Percentiles rank a stretch among this genome's conserved stretches.
phyloP scores from a whole-genome alignment of 129 eudicot species.

The Artemisia tridentata region DNA sequence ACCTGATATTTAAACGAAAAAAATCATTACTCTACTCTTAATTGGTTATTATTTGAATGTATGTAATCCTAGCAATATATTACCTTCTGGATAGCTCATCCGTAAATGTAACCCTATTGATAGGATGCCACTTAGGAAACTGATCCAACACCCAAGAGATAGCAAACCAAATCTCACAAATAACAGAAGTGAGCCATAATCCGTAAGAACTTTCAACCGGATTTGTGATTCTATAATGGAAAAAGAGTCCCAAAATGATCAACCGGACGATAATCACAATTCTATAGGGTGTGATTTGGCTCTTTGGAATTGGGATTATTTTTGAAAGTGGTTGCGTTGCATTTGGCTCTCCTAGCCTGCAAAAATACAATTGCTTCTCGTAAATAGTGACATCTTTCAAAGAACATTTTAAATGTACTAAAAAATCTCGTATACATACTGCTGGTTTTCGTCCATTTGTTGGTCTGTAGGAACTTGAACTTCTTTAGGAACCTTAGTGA shows the following conservation, averaged over 20 bases:
- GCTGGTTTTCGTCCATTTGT: constrained; percentile 79
- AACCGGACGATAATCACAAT: constrained; percentile 70
- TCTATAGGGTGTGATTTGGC: constrained; percentile 80
- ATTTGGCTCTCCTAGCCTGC: constrained; percentile 65
- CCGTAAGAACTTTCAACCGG: constrained; percentile 94
- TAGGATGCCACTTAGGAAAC: constrained; percentile 95
- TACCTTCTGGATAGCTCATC: constrained; percentile 87
- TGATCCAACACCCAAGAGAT: constrained; percentile 98
- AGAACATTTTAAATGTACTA: background rate
- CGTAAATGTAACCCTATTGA: constrained; percentile 66
- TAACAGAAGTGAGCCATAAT: constrained; percentile 96
- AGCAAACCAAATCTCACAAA: constrained; percentile 98
- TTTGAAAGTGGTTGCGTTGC: constrained; percentile 72
- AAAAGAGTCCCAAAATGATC: constrained; percentile 78
- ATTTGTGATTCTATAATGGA: constrained; percentile 87
- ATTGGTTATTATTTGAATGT: background rate
- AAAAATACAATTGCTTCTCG: constrained; percentile 12
- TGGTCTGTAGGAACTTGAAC: constrained; percentile 70
- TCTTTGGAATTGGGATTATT: constrained; percentile 71
- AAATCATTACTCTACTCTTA: background rate
- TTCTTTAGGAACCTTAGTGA: constrained; percentile 56
- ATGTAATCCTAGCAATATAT: background rate
- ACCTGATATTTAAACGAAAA: constrained; percentile 37
- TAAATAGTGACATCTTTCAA: background rate
- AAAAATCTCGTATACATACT: constrained; percentile 38